Evolutionary conservation across 2,329 filamentous ascomycete genomes (phyloP), one percentile per base, ranked within the genome.

Genomic region (Zelopaecilomyces penicillatus): DNA sequence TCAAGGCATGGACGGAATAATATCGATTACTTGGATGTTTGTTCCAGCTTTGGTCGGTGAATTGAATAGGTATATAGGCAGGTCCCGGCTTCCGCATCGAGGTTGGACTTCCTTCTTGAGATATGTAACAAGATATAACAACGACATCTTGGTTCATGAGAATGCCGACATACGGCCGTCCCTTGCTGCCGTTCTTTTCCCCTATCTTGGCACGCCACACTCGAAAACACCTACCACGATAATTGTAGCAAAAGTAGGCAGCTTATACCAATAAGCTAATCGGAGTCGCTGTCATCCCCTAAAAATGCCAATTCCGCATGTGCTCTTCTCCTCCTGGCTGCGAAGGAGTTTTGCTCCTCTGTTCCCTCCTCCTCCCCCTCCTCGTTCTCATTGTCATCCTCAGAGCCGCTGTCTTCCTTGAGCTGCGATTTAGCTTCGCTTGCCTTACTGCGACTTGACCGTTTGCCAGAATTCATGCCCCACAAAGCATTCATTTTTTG

Each of bases 401-500:
- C 55, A 4, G 35, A 52, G 4, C 52, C 56, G 41, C 55, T 57
- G 1, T 55, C 59, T 7, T 63, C 61, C 12, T 55, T 58, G 8
- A 63, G 63, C 9, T 68, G 59, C 6, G 46, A 26, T 47, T 64
- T 61, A 12, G 30, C 30, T 9, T 30, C 11, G 7, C 38, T 49
- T 6, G 51, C 45, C 47, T 63, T 61, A 46, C 62, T 61, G 37
- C 59, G 61, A 39, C 72, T 73, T 19, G 70, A 67, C 6, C 69
- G 65, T 2, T 63, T 59, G n/a, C 59, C 61, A 2, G 63, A 47
- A 11, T 50, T 64, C 34, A 66, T 64, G 1, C 91, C 91, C 89
- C 90, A 96, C 41, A 76, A 73, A 53, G 79, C 76, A 47, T 87
- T 83, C 57, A 88, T 90, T 60, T 93, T 82, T 61, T 87, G 81